Conservation (phyloP, 495 filamentous ascomycete species). For the Aspergillus bridgeri region DNA sequence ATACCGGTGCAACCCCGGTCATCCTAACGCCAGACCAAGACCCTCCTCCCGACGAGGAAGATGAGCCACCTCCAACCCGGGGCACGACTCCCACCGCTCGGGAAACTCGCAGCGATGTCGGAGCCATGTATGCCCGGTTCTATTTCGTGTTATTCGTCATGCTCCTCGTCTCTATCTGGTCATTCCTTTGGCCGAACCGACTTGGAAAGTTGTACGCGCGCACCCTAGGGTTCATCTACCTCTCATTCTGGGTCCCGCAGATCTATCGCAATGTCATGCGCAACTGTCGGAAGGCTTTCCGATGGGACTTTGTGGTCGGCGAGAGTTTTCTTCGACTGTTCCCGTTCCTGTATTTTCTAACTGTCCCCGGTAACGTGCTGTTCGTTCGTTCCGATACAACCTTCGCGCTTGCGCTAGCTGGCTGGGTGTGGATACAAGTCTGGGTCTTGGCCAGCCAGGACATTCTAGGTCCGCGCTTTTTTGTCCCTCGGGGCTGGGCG, state of each 20-base stretch:
- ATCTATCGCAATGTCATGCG: conserved; percentile 86
- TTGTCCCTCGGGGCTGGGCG: conserved; percentile 64
- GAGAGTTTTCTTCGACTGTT: conserved; percentile 71
- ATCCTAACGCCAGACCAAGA: conserved; percentile 87
- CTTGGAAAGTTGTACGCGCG: conserved; percentile 69
- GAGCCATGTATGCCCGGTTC: conserved; percentile 75
- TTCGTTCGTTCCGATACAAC: conserved; percentile 68
- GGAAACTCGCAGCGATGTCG: conserved; percentile 55
- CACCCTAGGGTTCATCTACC: conserved; percentile 62
- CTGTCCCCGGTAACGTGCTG: conserved; percentile 68
- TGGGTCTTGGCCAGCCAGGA: conserved; percentile 74
- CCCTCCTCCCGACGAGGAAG: conserved; percentile 46
- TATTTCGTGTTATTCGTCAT: conserved; percentile 66
- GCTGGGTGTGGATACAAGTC: conserved; percentile 93
- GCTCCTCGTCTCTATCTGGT: conserved; percentile 72
- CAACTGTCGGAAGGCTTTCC: conserved; percentile 83
- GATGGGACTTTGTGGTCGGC: conserved; percentile 84
- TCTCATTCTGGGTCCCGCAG: conserved; percentile 90
- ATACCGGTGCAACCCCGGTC: conserved; percentile 57
- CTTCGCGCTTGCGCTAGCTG: conserved; percentile 58
- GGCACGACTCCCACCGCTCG: conserved; percentile 27
- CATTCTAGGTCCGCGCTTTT: conserved; percentile 79
- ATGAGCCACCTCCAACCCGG: conserved; percentile 27
- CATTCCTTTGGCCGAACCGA: conserved; percentile 68
- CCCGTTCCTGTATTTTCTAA: conserved; percentile 81